Evolutionary conservation across 1,139 yeast genomes (phyloP), one percentile per base, ranked within the genome.

Genomic region (Hemisphaericaspora subhashii): DNA sequence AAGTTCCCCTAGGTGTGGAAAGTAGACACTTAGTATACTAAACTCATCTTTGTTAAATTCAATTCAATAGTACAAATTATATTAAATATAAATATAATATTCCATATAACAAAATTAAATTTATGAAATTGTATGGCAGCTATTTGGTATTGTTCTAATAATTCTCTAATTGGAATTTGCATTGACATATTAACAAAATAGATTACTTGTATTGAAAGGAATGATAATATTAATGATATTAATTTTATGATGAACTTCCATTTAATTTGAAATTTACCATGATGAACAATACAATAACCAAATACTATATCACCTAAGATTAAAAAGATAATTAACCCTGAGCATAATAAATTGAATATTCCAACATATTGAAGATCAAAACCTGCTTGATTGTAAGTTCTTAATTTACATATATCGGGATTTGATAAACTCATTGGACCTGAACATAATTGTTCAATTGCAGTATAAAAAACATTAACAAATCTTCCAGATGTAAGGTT

Each of bases 401-500:
- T 37, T n/a, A 45, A 36, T 5, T 35, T 14, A 33, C 48, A 45
- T n/a, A 43, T 21, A 6, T 35, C 34, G 10, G 26, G 33, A 20
- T 33, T 21, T 8, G 20, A 16, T 3, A 5, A 11, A 13, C 23
- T 17, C 17, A 18, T 25, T 10, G 25, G 36, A 10, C 24, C 13
- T n/a, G 3, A 46, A 43, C 39, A 47, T 29, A 25, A 35, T 21
- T 26, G 57, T 46, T 37, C 32, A 44, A 20, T 43, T 36, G 45
- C 15, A 26, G 46, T 29, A 47, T 53, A 20, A 31, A 32, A 42
- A 39, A 58, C 44, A 44, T 44, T 44, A 4, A 66, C 72, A 43
- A 78, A 61, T 10, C 74, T 63, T 16, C 63, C 57, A 2, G 78
- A 72, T 44, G 76, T 60, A 13, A 55, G 60, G 2, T 52, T 54